Percentiles rank a stretch among this genome's conserved stretches.
phyloP scores from a whole-genome alignment of 2,329 filamentous ascomycete species.

The Lasiodiplodia theobromae region DNA sequence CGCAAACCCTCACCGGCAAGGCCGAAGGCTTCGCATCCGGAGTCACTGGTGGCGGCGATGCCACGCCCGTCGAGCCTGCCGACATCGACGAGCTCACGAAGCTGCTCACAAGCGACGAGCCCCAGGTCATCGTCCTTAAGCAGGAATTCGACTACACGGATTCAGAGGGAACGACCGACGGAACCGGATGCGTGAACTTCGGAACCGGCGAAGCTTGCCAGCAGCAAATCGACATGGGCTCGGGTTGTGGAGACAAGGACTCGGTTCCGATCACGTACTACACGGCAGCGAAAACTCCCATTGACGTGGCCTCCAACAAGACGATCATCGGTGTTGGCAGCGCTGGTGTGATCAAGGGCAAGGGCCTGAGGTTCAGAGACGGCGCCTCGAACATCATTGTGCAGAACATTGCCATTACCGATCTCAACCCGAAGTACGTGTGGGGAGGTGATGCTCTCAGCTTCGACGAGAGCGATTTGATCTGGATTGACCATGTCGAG shows the following conservation, averaged over 20 bases:
- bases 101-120: neutral
- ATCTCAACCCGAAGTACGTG: constrained; percentile 48
- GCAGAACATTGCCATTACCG: constrained; percentile 50
- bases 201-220: constrained; percentile 31
- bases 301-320: constrained; percentile 50
- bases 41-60: neutral
- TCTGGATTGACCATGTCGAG: constrained; percentile 47
- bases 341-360: constrained; percentile 50
- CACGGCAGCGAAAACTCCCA: constrained; percentile 39
- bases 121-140: neutral
- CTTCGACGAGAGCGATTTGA: constrained; percentile 39
- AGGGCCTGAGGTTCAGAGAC: constrained; percentile 48
- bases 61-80: neutral
- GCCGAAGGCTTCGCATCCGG: neutral
- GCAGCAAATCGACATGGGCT: constrained; percentile 35
- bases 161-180: constrained; percentile 36
- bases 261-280: constrained; percentile 40
- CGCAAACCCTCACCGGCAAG: neutral
- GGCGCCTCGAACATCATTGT: constrained; percentile 46
- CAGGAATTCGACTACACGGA: constrained; percentile 35
- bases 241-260: constrained; percentile 29
- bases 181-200: constrained; percentile 36
- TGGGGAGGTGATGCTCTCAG: constrained; percentile 50
- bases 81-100: neutral
- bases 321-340: constrained; percentile 50